Conservation (phyloP, 75 land plant species). For the Cupressus sempervirens region DNA sequence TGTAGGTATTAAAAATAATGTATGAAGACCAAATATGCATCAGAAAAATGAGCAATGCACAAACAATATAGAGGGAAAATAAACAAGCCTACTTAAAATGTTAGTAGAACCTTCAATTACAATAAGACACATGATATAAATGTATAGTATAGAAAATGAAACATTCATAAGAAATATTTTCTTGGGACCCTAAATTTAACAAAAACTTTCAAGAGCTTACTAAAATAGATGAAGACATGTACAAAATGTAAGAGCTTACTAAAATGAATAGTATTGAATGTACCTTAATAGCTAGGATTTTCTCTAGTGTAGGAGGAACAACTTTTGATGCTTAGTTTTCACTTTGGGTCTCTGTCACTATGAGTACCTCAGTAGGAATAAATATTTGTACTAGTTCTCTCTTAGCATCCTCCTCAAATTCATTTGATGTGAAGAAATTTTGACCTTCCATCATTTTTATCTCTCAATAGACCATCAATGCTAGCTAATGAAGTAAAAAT, state of each 20-base stretch:
- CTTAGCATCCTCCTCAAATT: constrained; percentile 64
- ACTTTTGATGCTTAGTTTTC: constrained; percentile 49
- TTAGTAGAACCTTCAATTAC: background rate
- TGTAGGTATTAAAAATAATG: background rate
- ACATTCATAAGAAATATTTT: background rate
- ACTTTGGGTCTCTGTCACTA: constrained; percentile 26
- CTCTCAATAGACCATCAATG: constrained; percentile 14
- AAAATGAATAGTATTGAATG: background rate
- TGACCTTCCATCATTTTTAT: constrained; percentile 79
- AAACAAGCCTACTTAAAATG: background rate
- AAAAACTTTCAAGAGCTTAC: background rate
- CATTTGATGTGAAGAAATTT: constrained; percentile 57
- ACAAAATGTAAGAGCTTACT: background rate
- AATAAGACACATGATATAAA: too few relatives aligned
- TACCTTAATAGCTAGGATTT: constrained; percentile 90
- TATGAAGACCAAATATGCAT: background rate
- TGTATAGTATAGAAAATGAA: background rate
- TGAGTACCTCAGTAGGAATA: constrained; percentile 63
- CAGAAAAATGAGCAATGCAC: background rate
- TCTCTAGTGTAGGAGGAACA: constrained; percentile 79
- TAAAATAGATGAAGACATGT: background rate
- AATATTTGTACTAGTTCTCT: constrained; percentile 61
- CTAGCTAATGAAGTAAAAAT: constrained; percentile 3
- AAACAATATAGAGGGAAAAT: background rate
- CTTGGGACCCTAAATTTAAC: background rate